Conservation (phyloP, 108 stramenopile species). For the Stephanodiscus triporus region DNA sequence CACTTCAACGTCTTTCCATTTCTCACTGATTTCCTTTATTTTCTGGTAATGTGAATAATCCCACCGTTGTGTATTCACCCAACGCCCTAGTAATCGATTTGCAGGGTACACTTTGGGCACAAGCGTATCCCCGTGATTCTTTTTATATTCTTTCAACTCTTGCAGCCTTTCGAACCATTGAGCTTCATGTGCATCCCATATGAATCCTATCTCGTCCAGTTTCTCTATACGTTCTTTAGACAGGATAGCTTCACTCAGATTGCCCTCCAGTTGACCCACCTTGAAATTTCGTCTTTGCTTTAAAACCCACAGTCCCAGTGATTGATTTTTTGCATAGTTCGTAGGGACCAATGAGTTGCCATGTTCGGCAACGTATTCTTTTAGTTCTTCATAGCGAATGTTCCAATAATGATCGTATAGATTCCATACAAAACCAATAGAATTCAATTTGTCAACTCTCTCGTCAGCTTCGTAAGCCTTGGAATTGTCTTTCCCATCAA, state of each 20-base stretch:
- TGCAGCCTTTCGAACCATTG: constrained; percentile 42
- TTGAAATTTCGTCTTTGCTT: constrained; percentile 52
- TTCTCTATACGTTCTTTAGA: constrained; percentile 45
- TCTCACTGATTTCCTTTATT: constrained; percentile 27
- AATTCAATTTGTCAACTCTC: constrained; percentile 27
- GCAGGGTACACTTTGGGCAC: constrained; percentile 50
- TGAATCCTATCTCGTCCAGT: constrained; percentile 40
- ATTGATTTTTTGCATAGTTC: constrained; percentile 35
- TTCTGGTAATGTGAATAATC: constrained; percentile 42
- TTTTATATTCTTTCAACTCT: constrained; percentile 45
- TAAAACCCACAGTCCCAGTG: constrained; percentile 54
- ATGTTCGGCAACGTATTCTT: constrained; percentile 40
- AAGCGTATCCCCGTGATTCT: constrained; percentile 54
- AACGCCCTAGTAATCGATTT: constrained; percentile 50
- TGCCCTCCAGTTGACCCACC: constrained; percentile 7
- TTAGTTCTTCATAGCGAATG: constrained; percentile 33
- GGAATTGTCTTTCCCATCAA: neutral
- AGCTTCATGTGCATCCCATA: constrained; percentile 55
- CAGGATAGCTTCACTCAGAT: constrained; percentile 19
- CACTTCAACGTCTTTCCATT: neutral
- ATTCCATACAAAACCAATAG: constrained; percentile 41
- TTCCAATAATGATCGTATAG: constrained; percentile 30
- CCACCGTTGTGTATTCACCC: constrained; percentile 63
- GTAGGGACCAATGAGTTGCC: constrained; percentile 54
- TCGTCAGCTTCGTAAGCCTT: constrained; percentile 11